Evolutionary conservation across 305 asterid species (phyloP).

Genomic region (Solanum hybrid): DNA sequence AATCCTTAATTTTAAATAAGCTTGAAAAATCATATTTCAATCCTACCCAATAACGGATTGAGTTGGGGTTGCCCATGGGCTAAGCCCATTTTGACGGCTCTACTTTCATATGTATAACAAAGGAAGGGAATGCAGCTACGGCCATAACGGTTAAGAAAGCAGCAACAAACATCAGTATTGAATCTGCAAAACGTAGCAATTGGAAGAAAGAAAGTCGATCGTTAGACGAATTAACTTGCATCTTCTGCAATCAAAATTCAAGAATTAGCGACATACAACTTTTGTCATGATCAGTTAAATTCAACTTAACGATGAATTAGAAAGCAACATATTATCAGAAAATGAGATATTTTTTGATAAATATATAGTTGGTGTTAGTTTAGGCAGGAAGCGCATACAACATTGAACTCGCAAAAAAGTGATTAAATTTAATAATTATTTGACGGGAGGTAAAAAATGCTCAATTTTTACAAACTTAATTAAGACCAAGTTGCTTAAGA

Average conservation of each 20-base stretch:
- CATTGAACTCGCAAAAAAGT: neutral
- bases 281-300: neutral
- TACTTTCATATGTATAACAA: too few relatives aligned
- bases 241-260: neutral
- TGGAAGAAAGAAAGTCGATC: neutral
- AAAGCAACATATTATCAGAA: neutral
- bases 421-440: neutral
- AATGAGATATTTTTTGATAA: neutral
- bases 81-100: too few relatives aligned
- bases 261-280: neutral
- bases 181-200: neutral
- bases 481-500: neutral
- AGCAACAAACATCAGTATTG: neutral
- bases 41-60: too few relatives aligned
- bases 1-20: too few relatives aligned
- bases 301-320: neutral
- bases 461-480: neutral
- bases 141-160: neutral
- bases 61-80: too few relatives aligned
- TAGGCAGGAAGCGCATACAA: neutral
- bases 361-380: neutral
- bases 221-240: neutral
- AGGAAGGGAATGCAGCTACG: too few relatives aligned
- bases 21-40: too few relatives aligned
- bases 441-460: neutral